These are phyloP conservation scores for Postia placenta DNA, from an alignment of 768 basidiomycete species.

Conservation along the genomic window DNA sequence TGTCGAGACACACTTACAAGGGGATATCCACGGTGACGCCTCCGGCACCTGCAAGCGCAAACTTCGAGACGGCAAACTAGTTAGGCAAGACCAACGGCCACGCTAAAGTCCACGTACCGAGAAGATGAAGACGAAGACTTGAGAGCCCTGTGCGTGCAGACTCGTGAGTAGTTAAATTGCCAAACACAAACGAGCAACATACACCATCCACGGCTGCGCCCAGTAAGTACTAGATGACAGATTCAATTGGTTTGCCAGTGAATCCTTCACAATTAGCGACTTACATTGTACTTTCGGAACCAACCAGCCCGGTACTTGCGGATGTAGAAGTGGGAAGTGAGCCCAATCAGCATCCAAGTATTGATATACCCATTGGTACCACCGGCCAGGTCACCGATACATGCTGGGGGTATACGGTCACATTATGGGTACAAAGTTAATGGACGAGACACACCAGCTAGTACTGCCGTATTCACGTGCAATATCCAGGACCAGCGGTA, in stretches of 20 bases:
- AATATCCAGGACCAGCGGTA: not conserved
- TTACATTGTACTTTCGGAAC: conserved; percentile 5
- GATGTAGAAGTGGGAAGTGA: conserved; percentile 6
- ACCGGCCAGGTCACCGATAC: conserved; percentile 3
- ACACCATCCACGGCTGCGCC: conserved; percentile 3
- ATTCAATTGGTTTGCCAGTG: not conserved
- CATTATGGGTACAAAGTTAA: not conserved
- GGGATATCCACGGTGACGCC: conserved; percentile 1
- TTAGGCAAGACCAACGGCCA: not conserved
- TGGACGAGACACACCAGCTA: not conserved
- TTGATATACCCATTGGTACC: conserved; percentile 5
- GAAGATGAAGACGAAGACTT: conserved; percentile 5
- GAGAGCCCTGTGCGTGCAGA: not conserved
- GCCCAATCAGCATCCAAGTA: conserved; percentile 2
- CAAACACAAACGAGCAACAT: not conserved
- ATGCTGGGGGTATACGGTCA: not conserved
- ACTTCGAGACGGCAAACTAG: not conserved
- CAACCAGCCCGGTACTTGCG: conserved; percentile 4
- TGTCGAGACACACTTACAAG: not conserved
- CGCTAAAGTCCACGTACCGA: not conserved
- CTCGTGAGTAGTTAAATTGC: not conserved
- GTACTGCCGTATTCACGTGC: not conserved
- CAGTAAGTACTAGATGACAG: conserved; percentile 1
- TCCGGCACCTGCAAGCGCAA: conserved; percentile 1
- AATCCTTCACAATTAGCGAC: not conserved